Conservation (phyloP, 495 filamentous ascomycete species). For the Penicillium cosmopolitanum region DNA sequence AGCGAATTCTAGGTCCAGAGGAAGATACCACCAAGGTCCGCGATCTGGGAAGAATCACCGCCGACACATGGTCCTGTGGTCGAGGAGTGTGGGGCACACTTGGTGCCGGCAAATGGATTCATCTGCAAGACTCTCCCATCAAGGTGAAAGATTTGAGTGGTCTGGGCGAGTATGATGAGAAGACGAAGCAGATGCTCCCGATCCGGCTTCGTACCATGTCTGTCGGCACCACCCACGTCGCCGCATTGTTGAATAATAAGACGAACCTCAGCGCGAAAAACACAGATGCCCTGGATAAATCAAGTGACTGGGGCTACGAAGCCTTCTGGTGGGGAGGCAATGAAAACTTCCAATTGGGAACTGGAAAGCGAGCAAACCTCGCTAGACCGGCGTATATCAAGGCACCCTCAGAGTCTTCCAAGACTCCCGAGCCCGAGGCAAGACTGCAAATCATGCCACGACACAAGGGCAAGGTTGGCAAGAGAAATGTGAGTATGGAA, state of each 20-base stretch:
- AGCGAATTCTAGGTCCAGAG: slow-evolving; percentile 50
- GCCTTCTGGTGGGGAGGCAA: slow-evolving; percentile 93
- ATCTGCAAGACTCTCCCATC: slow-evolving; percentile 74
- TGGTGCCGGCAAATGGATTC: slow-evolving; percentile 88
- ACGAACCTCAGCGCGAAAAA: slow-evolving; percentile 59
- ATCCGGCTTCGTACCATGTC: slow-evolving; percentile 75
- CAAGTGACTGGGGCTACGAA: slow-evolving; percentile 79
- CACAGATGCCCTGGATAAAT: slow-evolving; percentile 47
- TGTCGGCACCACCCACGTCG: slow-evolving; percentile 76
- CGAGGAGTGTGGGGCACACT: slow-evolving; percentile 81
- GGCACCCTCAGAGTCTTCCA: slow-evolving; percentile 61
- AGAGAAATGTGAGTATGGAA: slow-evolving; percentile 72
- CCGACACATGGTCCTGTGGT: slow-evolving; percentile 86
- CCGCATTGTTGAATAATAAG: slow-evolving; percentile 80
- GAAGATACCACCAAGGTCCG: slow-evolving; percentile 44
- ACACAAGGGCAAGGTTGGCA: slow-evolving; percentile 66
- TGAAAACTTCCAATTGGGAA: slow-evolving; percentile 90
- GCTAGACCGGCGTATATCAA: slow-evolving; percentile 75
- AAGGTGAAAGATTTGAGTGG: slow-evolving; percentile 85
- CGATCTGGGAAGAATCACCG: slow-evolving; percentile 57
- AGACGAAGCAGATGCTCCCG: slow-evolving; percentile 62
- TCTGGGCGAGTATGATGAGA: slow-evolving; percentile 85
- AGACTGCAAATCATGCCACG: slow-evolving; percentile 86
- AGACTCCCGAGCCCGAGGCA: slow-evolving; percentile 62
- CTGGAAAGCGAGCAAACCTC: slow-evolving; percentile 82